Evolutionary conservation across 768 basidiomycete species (phyloP), one percentile per base, ranked within the genome.

Genomic region (Boletellus emodensis): DNA sequence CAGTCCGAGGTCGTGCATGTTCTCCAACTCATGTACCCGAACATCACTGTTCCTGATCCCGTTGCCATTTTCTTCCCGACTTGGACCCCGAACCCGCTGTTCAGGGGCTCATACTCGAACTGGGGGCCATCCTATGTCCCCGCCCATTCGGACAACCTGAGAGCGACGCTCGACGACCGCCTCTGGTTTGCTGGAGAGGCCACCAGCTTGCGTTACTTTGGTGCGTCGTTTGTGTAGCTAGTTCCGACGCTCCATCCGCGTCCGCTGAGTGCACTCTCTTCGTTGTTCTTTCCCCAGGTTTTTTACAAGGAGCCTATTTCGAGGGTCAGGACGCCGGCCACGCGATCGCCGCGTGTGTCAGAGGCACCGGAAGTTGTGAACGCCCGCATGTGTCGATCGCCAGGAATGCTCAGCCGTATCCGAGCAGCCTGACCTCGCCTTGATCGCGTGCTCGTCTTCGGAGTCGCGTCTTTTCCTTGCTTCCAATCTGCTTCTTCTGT

Each of bases 181-280:
- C 69, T 85, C 15, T 84, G 78, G 74, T 85, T 85, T 54, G 77
- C 82, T 0, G 83, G 83, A 4, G 83, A 85, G 61, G 81, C 77
- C 8, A 83, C 77, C 11, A 83, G 76, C 48, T 62, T 72, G 43
- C 72, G 77, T 53, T 80, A 81, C 66, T 84, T 75, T 54, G 83
- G 83, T 81, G 40, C 35, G 76, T 69, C n/a, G 15, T 42, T n/a
- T 30, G 17, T 54, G n/a, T 28, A 13, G 4, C 3, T 28, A 13
- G 4, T 2, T 10, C 14, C 12, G 20, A 20, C 20, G 28, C 7
- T 40, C 13, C 41, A 40, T 11, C 8, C 20, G 13, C 28, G 14
- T 42, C 12, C 3, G 8, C 18, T 49, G 17, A 65, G 24, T 4
- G 24, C 24, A 26, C 24, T 7, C 24, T 26, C 5, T 26, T 26